A percentile compares a stretch with the other conserved stretches of the same genome.
Evolutionary conservation across 1,139 yeast species (phyloP).

Genomic region (Yamadazyma kanchanaburiensis): DNA sequence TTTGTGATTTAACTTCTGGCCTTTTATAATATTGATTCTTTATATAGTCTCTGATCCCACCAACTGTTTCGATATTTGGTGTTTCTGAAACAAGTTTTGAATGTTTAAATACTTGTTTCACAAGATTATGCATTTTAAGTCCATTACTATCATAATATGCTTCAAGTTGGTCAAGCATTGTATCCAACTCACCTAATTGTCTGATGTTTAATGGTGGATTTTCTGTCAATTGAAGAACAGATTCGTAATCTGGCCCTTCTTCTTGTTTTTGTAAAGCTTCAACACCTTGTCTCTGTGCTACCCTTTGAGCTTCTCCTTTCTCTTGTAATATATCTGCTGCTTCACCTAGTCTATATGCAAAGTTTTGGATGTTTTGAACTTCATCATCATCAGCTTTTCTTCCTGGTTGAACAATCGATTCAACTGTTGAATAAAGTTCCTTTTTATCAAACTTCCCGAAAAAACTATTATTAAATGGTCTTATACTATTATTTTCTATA

Average conservation of each 20-base stretch:
- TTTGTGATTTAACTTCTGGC: slow-evolving; percentile 11
- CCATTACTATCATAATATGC: slow-evolving; percentile 29
- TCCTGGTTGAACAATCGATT: slow-evolving; percentile 6
- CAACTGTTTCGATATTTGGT: slow-evolving; percentile 5
- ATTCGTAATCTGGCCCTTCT: slow-evolving; percentile 7
- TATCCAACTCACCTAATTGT: slow-evolving; percentile 42
- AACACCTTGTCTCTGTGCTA: slow-evolving; percentile 2
- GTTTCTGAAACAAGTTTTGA: slow-evolving; percentile 4
- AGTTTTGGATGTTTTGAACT: slow-evolving; percentile 23
- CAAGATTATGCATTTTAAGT: slow-evolving; percentile 14
- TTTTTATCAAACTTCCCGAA: slow-evolving; percentile 13
- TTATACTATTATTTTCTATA: slow-evolving; percentile 3
- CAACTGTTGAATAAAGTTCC: slow-evolving; percentile 9
- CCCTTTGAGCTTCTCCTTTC: slow-evolving; percentile 4
- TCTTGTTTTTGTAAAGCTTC: slow-evolving; percentile 1
- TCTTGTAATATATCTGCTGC: slow-evolving; percentile 12
- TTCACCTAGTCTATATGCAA: slow-evolving; percentile 29
- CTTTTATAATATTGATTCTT: slow-evolving; percentile 8
- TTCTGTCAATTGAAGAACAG: slow-evolving; percentile 10
- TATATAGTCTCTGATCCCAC: slow-evolving; percentile 8
- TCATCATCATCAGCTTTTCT: slow-evolving; percentile 8
- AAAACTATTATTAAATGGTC: slow-evolving; percentile 6
- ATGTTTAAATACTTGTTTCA: slow-evolving; percentile 2
- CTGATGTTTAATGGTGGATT: slow-evolving; percentile 14
- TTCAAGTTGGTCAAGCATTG: slow-evolving; percentile 48